phyloP scores from a whole-genome alignment of 768 basidiomycete species.

The Hericium erinaceus region DNA sequence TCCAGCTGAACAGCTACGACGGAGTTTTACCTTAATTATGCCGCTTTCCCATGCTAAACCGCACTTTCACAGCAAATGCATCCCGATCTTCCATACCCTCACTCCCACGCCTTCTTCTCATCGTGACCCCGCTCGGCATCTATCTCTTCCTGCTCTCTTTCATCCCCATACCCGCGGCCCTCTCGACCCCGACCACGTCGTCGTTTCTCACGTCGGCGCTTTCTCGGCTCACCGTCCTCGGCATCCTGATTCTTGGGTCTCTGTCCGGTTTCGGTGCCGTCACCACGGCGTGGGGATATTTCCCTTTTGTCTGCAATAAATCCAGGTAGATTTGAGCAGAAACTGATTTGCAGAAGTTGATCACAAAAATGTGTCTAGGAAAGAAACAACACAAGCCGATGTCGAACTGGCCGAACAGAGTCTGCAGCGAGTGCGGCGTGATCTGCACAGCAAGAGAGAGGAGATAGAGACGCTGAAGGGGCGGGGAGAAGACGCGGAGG shows the following conservation, averaged over 20 bases:
- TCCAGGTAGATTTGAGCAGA: slow-evolving; percentile 15
- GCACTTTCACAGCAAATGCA: background rate
- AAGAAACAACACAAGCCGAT: slow-evolving; percentile 39
- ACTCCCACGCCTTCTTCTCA: slow-evolving; percentile 2
- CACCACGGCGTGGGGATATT: slow-evolving; percentile 53
- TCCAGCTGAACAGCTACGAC: background rate
- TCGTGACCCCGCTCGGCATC: slow-evolving; percentile 17
- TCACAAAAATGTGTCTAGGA: slow-evolving; percentile 15
- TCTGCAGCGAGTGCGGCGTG: slow-evolving; percentile 48
- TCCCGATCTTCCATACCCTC: background rate
- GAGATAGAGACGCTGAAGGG: slow-evolving; percentile 20
- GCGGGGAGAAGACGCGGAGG: slow-evolving; percentile 21
- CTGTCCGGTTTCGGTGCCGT: slow-evolving; percentile 76
- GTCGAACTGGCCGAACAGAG: slow-evolving; percentile 48
- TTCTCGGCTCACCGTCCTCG: slow-evolving; percentile 63
- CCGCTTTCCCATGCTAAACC: background rate
- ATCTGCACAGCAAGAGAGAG: slow-evolving; percentile 34
- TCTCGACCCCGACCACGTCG: slow-evolving; percentile 26
- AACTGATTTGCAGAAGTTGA: background rate
- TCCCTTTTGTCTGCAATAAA: slow-evolving; percentile 32
- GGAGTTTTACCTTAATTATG: no score
- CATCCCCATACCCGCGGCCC: slow-evolving; percentile 55
- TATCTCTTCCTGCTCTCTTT: slow-evolving; percentile 56
- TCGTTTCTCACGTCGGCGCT: slow-evolving; percentile 30
- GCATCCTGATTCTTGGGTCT: slow-evolving; percentile 69